Evolutionary conservation across 345 rosid genomes (phyloP), one percentile per base, ranked within the genome.

Genomic region (Citrus unshiu): DNA sequence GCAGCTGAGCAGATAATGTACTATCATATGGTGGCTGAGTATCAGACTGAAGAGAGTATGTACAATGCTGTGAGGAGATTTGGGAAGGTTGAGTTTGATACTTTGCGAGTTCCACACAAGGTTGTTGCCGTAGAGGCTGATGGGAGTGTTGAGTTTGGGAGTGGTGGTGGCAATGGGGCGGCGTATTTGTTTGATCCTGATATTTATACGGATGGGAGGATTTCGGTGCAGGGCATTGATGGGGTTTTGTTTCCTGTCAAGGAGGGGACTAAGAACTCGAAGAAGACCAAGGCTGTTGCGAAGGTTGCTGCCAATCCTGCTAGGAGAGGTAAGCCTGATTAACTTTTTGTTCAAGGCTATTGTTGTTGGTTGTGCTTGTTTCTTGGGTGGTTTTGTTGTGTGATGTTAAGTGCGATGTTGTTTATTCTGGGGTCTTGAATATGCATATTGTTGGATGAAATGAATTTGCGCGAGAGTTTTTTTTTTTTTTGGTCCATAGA

Each of bases 1-100:
- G 90, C 90, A 1, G 89, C 92, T 0, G 92, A 89, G 84, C 90
- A 87, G 85, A 87, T 87, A 29, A 82, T 89, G 56, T 87, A 85
- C 49, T 89, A 87, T 58, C 92, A 89, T 61, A 54, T 89, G 30
- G 78, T 89, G 25, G 90, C 90, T 0, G 92, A 89, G 86, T 89
- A 89, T 59, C 92, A 89, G 73, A 87, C 92, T 2, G 92, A 89
- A 73, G 92, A 89, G 81, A 89, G 90, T 27, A 85, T 89, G 92
- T 87, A 89, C 68, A 87, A 87, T 74, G 86, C 89, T 19, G 92
- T 84, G 29, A 68, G 90, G 76, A 77, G 90, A 77, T 86, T 89
- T 72, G 89, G 89, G 74, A 87, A 87, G 62, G 84, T 89, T 1
- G 76, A 32, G 54, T 89, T 81, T 25, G 89, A 89, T 5, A 89